A percentile compares a stretch with the other conserved stretches of the same genome.
These are phyloP conservation scores for Sphaerulina musiva DNA, from an alignment of 2,329 filamentous ascomycete species.

Conservation along the genomic window DNA sequence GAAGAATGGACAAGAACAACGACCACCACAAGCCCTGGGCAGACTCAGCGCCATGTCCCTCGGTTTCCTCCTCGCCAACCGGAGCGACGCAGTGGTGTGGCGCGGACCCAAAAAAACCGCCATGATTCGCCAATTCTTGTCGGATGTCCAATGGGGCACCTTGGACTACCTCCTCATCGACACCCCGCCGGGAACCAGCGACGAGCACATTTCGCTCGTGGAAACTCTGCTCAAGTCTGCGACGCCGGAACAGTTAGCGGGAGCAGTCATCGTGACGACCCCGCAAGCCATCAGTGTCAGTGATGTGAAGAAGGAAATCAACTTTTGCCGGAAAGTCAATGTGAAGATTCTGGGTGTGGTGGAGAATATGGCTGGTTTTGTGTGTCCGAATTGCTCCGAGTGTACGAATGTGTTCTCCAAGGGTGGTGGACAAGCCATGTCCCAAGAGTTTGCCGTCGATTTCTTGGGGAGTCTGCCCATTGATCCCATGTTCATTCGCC, in stretches of 20 bases:
- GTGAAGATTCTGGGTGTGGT: conserved; percentile 79
- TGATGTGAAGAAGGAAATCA: conserved; percentile 90
- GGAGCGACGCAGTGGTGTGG: conserved; percentile 94
- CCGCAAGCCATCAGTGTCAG: conserved; percentile 90
- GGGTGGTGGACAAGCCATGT: conserved; percentile 85
- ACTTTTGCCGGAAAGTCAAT: conserved; percentile 81
- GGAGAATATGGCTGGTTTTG: conserved; percentile 93
- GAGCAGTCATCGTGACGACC: conserved; percentile 91
- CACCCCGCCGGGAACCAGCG: conserved; percentile 90
- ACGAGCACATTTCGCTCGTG: conserved; percentile 92
- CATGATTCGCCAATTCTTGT: conserved; percentile 94
- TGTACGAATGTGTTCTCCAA: conserved; percentile 91
- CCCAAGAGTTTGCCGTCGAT: conserved; percentile 71
- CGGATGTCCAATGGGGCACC: conserved; percentile 79
- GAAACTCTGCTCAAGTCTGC: conserved; percentile 51
- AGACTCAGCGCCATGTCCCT: conserved; percentile 81
- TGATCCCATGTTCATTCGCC: conserved; percentile 80
- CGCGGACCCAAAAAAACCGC: conserved; percentile 97
- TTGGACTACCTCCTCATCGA: conserved; percentile 93
- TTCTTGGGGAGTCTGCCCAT: conserved; percentile 87
- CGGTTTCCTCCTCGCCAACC: conserved; percentile 75
- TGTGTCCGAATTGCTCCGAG: conserved; percentile 69
- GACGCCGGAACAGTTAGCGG: conserved; percentile 62
- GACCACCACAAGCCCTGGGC: conserved; percentile 42
- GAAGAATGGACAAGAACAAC: background rate